These are phyloP conservation scores for Phytophthora lateralis DNA, from an alignment of 352 stramenopile species.

Conservation along the genomic window DNA sequence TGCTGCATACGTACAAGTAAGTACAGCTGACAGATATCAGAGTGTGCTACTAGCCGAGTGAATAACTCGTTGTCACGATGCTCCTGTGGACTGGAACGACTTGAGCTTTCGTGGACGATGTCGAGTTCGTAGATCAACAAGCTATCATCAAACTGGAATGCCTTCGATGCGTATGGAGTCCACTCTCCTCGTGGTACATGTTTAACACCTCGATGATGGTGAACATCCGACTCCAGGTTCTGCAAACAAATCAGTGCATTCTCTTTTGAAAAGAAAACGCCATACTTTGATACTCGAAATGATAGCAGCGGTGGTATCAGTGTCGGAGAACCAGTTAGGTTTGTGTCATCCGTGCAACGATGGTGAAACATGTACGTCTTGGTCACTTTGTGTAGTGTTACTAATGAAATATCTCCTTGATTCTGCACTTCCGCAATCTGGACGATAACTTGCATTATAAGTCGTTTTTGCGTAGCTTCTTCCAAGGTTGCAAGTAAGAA, in stretches of 20 bases:
- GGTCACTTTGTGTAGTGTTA: slow-evolving; percentile 25
- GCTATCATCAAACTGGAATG: slow-evolving; percentile 16
- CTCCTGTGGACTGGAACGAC: not conserved
- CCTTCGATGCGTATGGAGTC: slow-evolving; percentile 35
- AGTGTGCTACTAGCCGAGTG: slow-evolving; percentile 18
- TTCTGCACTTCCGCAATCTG: slow-evolving; percentile 11
- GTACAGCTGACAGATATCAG: slow-evolving; percentile 33
- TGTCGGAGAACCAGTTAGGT: not conserved
- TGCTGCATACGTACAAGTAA: slow-evolving; percentile 28
- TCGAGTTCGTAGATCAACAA: slow-evolving; percentile 40
- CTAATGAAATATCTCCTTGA: not conserved
- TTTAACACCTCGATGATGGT: not conserved
- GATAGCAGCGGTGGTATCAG: slow-evolving; percentile 19
- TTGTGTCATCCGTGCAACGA: slow-evolving; percentile 18
- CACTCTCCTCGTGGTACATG: slow-evolving; percentile 12
- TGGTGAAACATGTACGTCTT: slow-evolving; percentile 53
- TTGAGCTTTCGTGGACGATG: slow-evolving; percentile 3
- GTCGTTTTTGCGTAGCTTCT: slow-evolving; percentile 7
- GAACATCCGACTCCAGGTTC: not conserved
- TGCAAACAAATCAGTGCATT: slow-evolving; percentile 24
- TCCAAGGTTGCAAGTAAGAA: slow-evolving; percentile 13
- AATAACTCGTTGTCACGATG: slow-evolving; percentile 6
- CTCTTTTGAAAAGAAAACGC: slow-evolving; percentile 41
- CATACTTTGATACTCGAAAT: slow-evolving; percentile 38
- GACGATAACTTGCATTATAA: slow-evolving; percentile 15